These are phyloP conservation scores for Aspergillus aculeatinus DNA, from an alignment of 2,329 filamentous ascomycete species.

Conservation along the genomic window DNA sequence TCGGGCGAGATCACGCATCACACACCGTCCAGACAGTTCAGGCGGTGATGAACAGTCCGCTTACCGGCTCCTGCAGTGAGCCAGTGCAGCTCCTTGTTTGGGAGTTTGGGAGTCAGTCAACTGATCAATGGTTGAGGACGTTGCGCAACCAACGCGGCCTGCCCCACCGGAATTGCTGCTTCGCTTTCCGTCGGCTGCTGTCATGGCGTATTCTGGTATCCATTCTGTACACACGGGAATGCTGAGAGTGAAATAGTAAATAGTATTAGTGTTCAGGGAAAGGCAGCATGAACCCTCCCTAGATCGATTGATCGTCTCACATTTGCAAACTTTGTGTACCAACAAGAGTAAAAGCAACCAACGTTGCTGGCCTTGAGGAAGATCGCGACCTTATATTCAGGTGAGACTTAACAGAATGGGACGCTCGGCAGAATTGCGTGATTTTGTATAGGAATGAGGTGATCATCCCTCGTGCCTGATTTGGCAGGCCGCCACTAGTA, in stretches of 20 bases:
- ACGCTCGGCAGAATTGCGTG: slow-evolving; percentile 39
- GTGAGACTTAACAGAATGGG: slow-evolving; percentile 12
- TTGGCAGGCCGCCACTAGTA: background rate
- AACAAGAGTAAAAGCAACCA: slow-evolving; percentile 1
- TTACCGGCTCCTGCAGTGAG: no score
- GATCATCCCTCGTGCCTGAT: slow-evolving; percentile 1
- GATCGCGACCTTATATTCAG: slow-evolving; percentile 29
- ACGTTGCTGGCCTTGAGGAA: slow-evolving; percentile 17
- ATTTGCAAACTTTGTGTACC: background rate
- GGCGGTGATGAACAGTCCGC: background rate
- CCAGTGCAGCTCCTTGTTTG: background rate
- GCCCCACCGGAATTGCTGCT: slow-evolving; percentile 22
- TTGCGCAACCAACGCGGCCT: slow-evolving; percentile 15
- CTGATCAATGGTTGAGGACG: background rate
- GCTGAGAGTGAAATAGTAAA: background rate
- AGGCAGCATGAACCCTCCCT: background rate
- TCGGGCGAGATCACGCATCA: background rate
- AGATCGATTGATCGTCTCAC: background rate
- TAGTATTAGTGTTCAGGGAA: background rate
- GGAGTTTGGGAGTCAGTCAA: background rate
- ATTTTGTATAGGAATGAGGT: slow-evolving; percentile 16
- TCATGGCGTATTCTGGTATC: slow-evolving; percentile 10
- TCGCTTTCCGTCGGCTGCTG: slow-evolving; percentile 27
- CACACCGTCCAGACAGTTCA: background rate
- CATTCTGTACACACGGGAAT: background rate